Evolutionary conservation across 1,139 yeast genomes (phyloP).

Genomic region (Lodderomyces metapsilosis): DNA sequence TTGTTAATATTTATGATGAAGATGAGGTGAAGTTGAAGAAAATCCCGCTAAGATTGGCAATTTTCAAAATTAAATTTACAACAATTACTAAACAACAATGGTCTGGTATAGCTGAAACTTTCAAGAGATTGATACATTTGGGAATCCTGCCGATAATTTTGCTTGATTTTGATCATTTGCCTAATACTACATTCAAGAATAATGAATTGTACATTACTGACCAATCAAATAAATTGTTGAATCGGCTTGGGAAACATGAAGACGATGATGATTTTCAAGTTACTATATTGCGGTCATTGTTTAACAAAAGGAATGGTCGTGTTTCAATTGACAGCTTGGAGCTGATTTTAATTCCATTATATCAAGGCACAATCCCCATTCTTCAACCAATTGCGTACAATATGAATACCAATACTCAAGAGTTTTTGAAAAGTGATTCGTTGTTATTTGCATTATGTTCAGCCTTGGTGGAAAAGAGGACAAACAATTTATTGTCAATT

Average conservation of each 20-base stretch:
- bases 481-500: slow-evolving; percentile 46
- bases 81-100: slow-evolving; percentile 31
- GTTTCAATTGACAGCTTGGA: slow-evolving; percentile 26
- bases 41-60: slow-evolving; percentile 50
- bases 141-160: slow-evolving; percentile 44
- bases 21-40: slow-evolving; percentile 28
- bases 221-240: slow-evolving; percentile 34
- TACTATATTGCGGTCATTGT: slow-evolving; percentile 30
- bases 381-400: slow-evolving; percentile 59
- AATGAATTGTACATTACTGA: slow-evolving; percentile 33
- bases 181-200: slow-evolving; percentile 27
- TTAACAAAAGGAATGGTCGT: slow-evolving; percentile 17
- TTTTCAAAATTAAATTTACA: slow-evolving; percentile 47
- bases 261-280: slow-evolving; percentile 27
- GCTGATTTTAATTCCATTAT: slow-evolving; percentile 40
- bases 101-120: slow-evolving; percentile 48
- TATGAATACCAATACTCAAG: slow-evolving; percentile 27
- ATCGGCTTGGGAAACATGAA: slow-evolving; percentile 22
- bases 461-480: slow-evolving; percentile 22
- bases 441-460: slow-evolving; percentile 28
- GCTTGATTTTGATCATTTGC: slow-evolving; percentile 36
- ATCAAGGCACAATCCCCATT: slow-evolving; percentile 55
- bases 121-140: slow-evolving; percentile 46
- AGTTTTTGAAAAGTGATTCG: slow-evolving; percentile 33
- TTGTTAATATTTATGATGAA: slow-evolving; percentile 32